Base-by-base conservation (phyloP, 768 basidiomycete genomes). In the Flagelloscypha sp. region DNA sequence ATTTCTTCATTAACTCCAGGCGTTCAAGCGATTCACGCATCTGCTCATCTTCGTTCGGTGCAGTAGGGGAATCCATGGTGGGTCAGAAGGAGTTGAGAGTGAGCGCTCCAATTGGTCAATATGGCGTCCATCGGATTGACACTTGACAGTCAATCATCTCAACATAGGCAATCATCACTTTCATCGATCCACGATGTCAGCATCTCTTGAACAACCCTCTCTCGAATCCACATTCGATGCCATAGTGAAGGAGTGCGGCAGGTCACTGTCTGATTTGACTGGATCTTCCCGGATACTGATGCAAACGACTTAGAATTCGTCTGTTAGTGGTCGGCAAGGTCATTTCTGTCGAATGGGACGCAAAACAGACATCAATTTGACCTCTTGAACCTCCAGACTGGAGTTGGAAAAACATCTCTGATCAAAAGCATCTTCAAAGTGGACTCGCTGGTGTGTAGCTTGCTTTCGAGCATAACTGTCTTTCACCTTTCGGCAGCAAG, bases 371-470 rank as follows among this genome's bases (percentile, higher is more conserved):
- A 31, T 8, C 18, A 8, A 31, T 16, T 11, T 8, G 8, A 17
- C 30, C 18, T 8, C 30, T 31, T 27, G 9, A 9, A 27, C 18
- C 10, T 13, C 9, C 24, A 44, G 42, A 20, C 42, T 10, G 45
- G 45, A 24, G 28, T 29, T 15, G 45, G 45, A 17, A 47, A 47
- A 33, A 37, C 45, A 11, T 37, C 41, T 2, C 24, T 47, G 27
- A 34, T 47, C 24, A 42, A 41, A 9, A 22, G 20, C 8, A 35
- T 34, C 13, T 47, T 47, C 36, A 35, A 35, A 3, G 37, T 47
- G 30, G 13, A 21, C 11, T 15, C 23, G 15, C 13, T 19, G 20
- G 35, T 36, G 12, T 7, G 35, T 34, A 8, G 13, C 19, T 18
- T 16, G 16, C 30, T 9, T 12, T 16, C 30, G 9, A 12, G 30